Conservation (phyloP, 73 alveolate genomes). For the Blepharisma stoltei region DNA sequence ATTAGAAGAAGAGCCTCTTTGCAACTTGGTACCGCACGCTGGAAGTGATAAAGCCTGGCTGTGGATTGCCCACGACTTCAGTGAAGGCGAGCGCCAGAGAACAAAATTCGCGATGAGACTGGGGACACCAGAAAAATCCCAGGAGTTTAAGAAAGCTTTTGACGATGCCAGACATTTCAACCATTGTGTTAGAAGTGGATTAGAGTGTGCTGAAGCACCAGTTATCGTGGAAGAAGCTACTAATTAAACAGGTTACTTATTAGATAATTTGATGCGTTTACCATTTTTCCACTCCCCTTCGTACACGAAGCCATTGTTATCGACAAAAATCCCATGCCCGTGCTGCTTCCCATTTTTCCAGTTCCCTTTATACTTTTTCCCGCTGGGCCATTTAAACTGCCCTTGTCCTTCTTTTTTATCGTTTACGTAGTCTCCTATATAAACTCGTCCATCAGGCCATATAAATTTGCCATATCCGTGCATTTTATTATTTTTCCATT, state of each 20-base stretch:
- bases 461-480: constrained; percentile 45
- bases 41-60: constrained; percentile 79
- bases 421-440: constrained; percentile 42
- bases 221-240: constrained; percentile 51
- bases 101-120: constrained; percentile 71
- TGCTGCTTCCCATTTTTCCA: constrained; percentile 43
- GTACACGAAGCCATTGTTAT: constrained; percentile 10
- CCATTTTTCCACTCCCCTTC: constrained; percentile 77
- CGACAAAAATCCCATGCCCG: constrained; percentile 42
- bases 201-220: constrained; percentile 72
- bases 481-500: constrained; percentile 27
- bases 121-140: constrained; percentile 41
- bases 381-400: constrained; percentile 45
- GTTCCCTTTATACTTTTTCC: constrained; percentile 41
- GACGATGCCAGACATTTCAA: constrained; percentile 76
- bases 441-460: constrained; percentile 42
- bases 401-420: constrained; percentile 57
- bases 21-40: constrained; percentile 65
- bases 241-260: too few species aligned
- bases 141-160: constrained; percentile 69
- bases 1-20: constrained; percentile 71
- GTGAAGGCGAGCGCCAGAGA: constrained; percentile 61
- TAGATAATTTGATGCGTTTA: constrained; percentile 29
- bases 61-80: constrained; percentile 74
- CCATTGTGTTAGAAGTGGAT: constrained; percentile 60